Evolutionary conservation across 768 basidiomycete genomes (phyloP).

Genomic region (Aureoboletus auriporus): DNA sequence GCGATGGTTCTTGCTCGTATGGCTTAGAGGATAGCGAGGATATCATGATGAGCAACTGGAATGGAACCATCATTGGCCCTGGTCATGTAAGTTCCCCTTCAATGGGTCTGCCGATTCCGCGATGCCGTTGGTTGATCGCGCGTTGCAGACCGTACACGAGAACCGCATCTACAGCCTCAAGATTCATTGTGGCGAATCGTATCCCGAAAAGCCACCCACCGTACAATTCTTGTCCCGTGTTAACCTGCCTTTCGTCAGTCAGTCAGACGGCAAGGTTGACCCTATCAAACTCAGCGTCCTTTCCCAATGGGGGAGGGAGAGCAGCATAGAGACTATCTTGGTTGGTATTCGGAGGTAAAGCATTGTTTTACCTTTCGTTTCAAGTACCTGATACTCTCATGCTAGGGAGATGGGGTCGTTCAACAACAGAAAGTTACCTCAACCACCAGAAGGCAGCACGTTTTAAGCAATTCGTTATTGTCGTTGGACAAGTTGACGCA

Average conservation of each 20-base stretch:
- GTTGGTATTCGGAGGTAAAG: conserved; percentile 87
- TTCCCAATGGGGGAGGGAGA: conserved; percentile 66
- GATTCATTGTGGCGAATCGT: conserved; percentile 74
- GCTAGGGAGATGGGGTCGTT: conserved; percentile 91
- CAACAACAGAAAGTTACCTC: conserved; percentile 89
- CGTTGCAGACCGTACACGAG: conserved; percentile 85
- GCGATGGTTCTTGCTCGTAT: conserved; percentile 96
- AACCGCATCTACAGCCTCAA: conserved; percentile 97
- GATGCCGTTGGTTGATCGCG: conserved; percentile 15
- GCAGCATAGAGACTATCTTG: conserved; percentile 82
- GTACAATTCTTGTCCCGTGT: conserved; percentile 87
- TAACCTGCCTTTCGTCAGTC: conserved; percentile 89
- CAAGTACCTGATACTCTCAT: conserved; percentile 4
- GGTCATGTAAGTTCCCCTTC: conserved; percentile 71
- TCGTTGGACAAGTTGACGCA: neutral
- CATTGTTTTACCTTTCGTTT: neutral
- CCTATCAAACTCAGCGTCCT: conserved; percentile 67
- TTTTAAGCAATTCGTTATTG: conserved; percentile 38
- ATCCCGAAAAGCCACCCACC: conserved; percentile 74
- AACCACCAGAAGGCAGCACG: conserved; percentile 84
- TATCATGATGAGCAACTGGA: conserved; percentile 98
- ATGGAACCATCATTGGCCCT: conserved; percentile 97
- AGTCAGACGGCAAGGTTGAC: conserved; percentile 75
- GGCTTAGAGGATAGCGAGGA: conserved; percentile 95
- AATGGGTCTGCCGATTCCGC: conserved; percentile 3